These are phyloP conservation scores for Citrus sp. DNA, from an alignment of 345 rosid genomes.

Conservation along the genomic window DNA sequence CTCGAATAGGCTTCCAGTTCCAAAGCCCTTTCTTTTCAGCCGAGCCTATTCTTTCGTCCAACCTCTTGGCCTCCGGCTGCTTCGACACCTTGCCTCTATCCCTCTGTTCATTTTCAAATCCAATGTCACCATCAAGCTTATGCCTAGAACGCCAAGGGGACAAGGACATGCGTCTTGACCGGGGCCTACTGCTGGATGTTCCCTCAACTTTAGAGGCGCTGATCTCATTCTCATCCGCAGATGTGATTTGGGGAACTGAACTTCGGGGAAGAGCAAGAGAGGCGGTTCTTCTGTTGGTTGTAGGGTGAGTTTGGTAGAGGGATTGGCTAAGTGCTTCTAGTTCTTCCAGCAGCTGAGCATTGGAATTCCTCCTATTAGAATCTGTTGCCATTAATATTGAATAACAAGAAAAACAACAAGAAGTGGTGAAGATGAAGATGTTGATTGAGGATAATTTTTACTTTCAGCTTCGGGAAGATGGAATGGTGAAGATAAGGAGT, in stretches of 20 bases:
- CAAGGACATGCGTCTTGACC: slow-evolving; percentile 72
- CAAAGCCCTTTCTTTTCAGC: slow-evolving; percentile 72
- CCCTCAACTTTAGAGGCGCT: slow-evolving; percentile 24
- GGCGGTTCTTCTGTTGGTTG: slow-evolving; percentile 46
- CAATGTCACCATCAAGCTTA: slow-evolving; percentile 47
- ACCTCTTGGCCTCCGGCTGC: slow-evolving; percentile 19
- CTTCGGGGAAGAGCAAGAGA: slow-evolving; percentile 82
- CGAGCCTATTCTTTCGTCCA: slow-evolving; percentile 31
- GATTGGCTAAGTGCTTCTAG: slow-evolving; percentile 79
- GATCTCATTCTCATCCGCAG: slow-evolving; percentile 50
- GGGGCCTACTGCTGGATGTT: slow-evolving; percentile 25
- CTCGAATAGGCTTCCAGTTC: slow-evolving; percentile 95
- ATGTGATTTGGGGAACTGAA: slow-evolving; percentile 39
- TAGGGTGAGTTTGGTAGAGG: slow-evolving; percentile 65
- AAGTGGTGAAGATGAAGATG: background rate
- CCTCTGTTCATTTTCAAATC: slow-evolving; percentile 23
- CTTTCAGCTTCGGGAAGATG: background rate
- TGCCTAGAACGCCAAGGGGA: slow-evolving; percentile 91
- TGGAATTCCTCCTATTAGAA: slow-evolving; percentile 57
- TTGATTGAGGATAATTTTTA: background rate
- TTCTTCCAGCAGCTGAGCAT: slow-evolving; percentile 71
- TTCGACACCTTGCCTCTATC: slow-evolving; percentile 21
- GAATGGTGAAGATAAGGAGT: slow-evolving; percentile 14
- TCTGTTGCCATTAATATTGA: slow-evolving; percentile 42
- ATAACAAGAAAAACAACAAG: background rate